Evolutionary conservation across 805 yeast genomes (phyloP).

Genomic region (Candida xiaguanensis): DNA sequence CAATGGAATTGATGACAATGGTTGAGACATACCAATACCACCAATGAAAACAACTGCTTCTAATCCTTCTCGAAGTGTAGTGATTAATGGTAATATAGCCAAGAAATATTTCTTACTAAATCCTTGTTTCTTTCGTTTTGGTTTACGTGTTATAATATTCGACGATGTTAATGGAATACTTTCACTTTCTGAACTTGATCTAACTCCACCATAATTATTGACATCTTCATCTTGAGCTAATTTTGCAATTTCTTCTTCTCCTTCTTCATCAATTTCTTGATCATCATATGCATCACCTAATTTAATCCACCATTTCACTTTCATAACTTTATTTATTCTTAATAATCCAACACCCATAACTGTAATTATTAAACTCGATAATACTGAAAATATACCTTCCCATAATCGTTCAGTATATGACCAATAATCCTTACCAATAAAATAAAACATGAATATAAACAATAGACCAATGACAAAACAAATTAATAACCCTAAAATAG

Average conservation of each 20-base stretch:
- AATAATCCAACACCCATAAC: constrained; percentile 83
- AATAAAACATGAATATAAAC: constrained; percentile 67
- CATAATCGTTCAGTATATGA: constrained; percentile 81
- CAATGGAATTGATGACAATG: constrained; percentile 53
- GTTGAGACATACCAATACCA: constrained; percentile 72
- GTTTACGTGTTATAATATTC: neutral
- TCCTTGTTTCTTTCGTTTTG: constrained; percentile 6
- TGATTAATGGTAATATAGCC: constrained; percentile 76
- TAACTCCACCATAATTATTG: constrained; percentile 7
- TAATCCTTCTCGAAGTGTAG: constrained; percentile 83
- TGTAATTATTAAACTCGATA: constrained; percentile 77
- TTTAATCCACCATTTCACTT: constrained; percentile 69
- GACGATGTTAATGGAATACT: constrained; percentile 9
- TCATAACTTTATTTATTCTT: constrained; percentile 69
- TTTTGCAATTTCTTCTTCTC: constrained; percentile 15
- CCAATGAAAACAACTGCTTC: constrained; percentile 92
- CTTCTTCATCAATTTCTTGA: constrained; percentile 11
- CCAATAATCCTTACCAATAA: constrained; percentile 84
- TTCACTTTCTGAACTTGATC: constrained; percentile 9
- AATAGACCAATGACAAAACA: constrained; percentile 72
- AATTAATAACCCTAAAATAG: constrained; percentile 61
- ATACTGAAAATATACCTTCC: constrained; percentile 79
- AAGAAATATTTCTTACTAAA: constrained; percentile 62
- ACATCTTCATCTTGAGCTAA: constrained; percentile 11
- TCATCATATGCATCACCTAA: constrained; percentile 38